phyloP scores from a whole-genome alignment of 2,329 filamentous ascomycete genomes.

The Venturia pyrina region DNA sequence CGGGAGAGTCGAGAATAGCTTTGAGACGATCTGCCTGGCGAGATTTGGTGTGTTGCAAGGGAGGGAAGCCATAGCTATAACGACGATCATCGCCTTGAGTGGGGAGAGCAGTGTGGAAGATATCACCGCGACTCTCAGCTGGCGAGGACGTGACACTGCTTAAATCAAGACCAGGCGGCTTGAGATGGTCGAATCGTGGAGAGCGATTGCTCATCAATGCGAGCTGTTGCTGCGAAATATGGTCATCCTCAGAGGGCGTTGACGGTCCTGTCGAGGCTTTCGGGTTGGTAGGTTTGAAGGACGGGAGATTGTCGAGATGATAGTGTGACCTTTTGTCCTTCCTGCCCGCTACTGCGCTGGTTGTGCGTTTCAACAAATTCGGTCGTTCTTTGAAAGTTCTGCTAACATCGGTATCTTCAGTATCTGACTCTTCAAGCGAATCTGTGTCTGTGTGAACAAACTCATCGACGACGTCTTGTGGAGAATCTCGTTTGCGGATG shows the following conservation, averaged over 20 bases:
- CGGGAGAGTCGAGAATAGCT: slow-evolving; percentile 22
- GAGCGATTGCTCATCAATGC: slow-evolving; percentile 28
- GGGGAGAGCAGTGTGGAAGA: not conserved
- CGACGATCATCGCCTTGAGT: slow-evolving; percentile 16
- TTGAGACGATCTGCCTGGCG: slow-evolving; percentile 10
- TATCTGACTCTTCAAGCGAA: slow-evolving; percentile 21
- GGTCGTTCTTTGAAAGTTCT: slow-evolving; percentile 19
- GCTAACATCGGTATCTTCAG: slow-evolving; percentile 17
- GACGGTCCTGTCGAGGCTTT: not conserved
- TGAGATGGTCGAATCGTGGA: slow-evolving; percentile 34
- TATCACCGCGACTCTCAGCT: not conserved
- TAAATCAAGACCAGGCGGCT: slow-evolving; percentile 41
- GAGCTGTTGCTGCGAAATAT: slow-evolving; percentile 32
- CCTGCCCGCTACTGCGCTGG: slow-evolving; percentile 14
- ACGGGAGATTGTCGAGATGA: slow-evolving; percentile 37
- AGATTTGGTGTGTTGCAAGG: slow-evolving; percentile 7
- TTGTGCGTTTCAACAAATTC: slow-evolving; percentile 19
- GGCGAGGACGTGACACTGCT: slow-evolving; percentile 8
- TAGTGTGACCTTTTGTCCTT: slow-evolving; percentile 26
- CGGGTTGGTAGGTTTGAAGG: slow-evolving; percentile 34
- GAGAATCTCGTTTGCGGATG: slow-evolving; percentile 44
- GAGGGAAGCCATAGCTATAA: slow-evolving; percentile 17
- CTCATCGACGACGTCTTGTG: not conserved
- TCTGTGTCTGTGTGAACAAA: slow-evolving; percentile 11
- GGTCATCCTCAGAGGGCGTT: slow-evolving; percentile 24